Percentiles rank a stretch among this genome's conserved stretches.
Evolutionary conservation across 2,329 filamentous ascomycete species (phyloP).

Genomic region (Cercospora janseana): DNA sequence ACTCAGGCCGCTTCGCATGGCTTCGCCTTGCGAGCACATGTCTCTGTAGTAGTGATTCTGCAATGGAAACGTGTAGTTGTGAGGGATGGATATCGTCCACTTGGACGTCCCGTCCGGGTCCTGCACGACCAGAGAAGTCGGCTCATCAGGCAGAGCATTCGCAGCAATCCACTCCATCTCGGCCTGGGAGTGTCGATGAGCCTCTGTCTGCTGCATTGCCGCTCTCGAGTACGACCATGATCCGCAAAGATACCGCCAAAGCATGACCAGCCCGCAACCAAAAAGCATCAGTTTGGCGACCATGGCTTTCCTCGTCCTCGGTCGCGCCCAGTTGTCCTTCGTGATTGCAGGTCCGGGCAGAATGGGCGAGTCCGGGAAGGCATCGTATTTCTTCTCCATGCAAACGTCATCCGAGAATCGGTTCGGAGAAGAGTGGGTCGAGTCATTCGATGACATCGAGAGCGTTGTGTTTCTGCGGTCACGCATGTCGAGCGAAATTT

Average conservation of each 20-base stretch:
- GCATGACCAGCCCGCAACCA: slow-evolving; percentile 20
- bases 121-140: slow-evolving; percentile 68
- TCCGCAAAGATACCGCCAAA: slow-evolving; percentile 22
- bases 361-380: slow-evolving; percentile 26
- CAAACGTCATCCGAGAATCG: slow-evolving; percentile 63
- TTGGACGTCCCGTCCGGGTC: slow-evolving; percentile 63
- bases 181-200: slow-evolving; percentile 33
- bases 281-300: slow-evolving; percentile 18
- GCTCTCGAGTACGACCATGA: slow-evolving; percentile 8
- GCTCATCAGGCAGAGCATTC: slow-evolving; percentile 65
- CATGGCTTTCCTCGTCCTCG: slow-evolving; percentile 17
- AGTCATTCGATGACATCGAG: slow-evolving; percentile 54
- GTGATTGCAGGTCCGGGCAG: slow-evolving; percentile 29
- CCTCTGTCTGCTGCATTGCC: background rate
- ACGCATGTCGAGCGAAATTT: slow-evolving; percentile 39
- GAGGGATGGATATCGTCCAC: slow-evolving; percentile 81
- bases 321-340: slow-evolving; percentile 22
- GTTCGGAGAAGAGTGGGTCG: slow-evolving; percentile 70
- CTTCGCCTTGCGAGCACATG: slow-evolving; percentile 60
- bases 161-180: slow-evolving; percentile 65
- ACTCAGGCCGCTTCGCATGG: slow-evolving; percentile 41
- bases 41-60: slow-evolving; percentile 63
- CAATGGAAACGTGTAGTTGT: slow-evolving; percentile 65
- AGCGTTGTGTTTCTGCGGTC: slow-evolving; percentile 49
- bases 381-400: slow-evolving; percentile 57